Evolutionary conservation across 225 moss, liverwort and hornwort genomes (phyloP), one percentile per base, ranked within the genome.

Genomic region (Ulota crispa): DNA sequence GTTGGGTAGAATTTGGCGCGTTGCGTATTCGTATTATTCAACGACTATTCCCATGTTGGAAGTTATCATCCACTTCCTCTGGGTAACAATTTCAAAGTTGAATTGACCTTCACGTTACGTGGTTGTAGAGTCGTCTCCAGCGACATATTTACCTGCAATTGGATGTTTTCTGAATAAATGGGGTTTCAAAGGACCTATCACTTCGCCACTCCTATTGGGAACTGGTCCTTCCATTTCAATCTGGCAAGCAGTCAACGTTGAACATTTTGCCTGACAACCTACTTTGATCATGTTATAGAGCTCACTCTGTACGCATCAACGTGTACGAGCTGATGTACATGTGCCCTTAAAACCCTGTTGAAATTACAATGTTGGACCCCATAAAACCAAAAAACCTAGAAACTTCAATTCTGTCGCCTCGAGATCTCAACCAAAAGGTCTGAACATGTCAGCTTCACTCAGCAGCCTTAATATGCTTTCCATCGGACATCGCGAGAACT

Each of bases 341-440:
- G 73, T 81, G 66, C n/a, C 56, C 81, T 56, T 65, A 55, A 81
- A n/a, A 54, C 23, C 28, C 65, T 56, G 60, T 32, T 27, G 8
- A 62, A 64, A 9, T 6, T 41, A 30, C 53, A 39, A 41, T 28
- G 53, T 9, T 28, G 42, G 66, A 66, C 23, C 4, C 11, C 23
- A 34, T 12, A 59, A 31, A 71, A 16, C n/a, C 50, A 50, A 31
- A 55, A 75, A 72, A 16, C 16, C n/a, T 31, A 28, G 31, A 52
- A 67, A 59, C 12, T 43, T 50, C 76, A 66, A 41, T 60, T 15
- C 15, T 14, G 43, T 42, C 15, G 24, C 7, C 31, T 63, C 54
- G 21, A 60, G 36, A 72, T 26, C 19, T 36, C 57, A 66, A 32
- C 47, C 28, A 10, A 7, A 75, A 28, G 31, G 65, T 39, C 27